A percentile compares a stretch with the other conserved stretches of the same genome.
These are phyloP conservation scores for Penicillium soppii DNA, from an alignment of 495 filamentous ascomycete species.

Conservation along the genomic window DNA sequence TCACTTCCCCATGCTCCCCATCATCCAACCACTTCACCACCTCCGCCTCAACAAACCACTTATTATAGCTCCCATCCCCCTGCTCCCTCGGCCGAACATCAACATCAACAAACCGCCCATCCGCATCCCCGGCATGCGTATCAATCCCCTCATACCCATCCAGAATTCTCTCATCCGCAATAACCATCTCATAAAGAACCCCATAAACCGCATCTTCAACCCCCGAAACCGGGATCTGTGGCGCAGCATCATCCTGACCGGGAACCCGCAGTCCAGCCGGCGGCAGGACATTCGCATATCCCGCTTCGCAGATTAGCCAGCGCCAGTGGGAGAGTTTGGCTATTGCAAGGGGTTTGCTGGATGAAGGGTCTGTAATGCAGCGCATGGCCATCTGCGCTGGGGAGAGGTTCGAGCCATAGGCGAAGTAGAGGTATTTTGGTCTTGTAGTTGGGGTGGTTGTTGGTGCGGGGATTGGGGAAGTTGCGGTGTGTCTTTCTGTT, in stretches of 20 bases:
- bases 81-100: conserved; percentile 46
- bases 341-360: conserved; percentile 47
- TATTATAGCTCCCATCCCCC: conserved; percentile 37
- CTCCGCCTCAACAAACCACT: conserved; percentile 36
- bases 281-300: conserved; percentile 68
- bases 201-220: conserved; percentile 50
- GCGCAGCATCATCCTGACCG: conserved; percentile 16
- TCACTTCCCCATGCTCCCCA: conserved; percentile 11
- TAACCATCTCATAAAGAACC: conserved; percentile 59
- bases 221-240: conserved; percentile 21
- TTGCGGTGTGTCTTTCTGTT: conserved; percentile 7
- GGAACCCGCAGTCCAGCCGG: conserved; percentile 27
- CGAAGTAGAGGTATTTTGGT: conserved; percentile 58
- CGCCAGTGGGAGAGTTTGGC: conserved; percentile 51
- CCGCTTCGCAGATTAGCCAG: conserved; percentile 66
- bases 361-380: conserved; percentile 53
- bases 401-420: conserved; percentile 73
- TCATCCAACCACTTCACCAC: conserved; percentile 36
- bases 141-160: conserved; percentile 46
- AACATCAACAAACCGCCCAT: conserved; percentile 18
- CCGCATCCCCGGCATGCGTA: conserved; percentile 11
- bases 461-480: neutral
- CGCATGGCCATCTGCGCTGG: conserved; percentile 62
- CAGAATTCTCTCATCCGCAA: conserved; percentile 34
- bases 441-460: conserved; percentile 1